phyloP scores from a whole-genome alignment of 306 rosid genomes.

The Parietaria judaica region DNA sequence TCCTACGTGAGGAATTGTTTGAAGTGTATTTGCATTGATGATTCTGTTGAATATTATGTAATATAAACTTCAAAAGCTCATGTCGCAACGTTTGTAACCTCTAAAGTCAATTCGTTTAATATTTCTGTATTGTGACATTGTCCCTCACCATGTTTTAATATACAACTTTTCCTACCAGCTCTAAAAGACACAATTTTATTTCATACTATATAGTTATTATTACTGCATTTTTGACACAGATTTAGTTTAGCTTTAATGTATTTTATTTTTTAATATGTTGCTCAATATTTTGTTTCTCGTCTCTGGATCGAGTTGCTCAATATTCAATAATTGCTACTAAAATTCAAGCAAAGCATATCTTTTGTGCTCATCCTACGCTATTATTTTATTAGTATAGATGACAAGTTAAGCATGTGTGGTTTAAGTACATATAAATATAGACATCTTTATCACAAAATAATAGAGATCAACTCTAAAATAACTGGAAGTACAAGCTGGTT shows the following conservation, averaged over 20 bases:
- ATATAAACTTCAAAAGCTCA: too few species aligned
- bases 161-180: too few species aligned
- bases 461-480: constrained; percentile 34
- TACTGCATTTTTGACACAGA: too few species aligned
- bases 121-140: too few species aligned
- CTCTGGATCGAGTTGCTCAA: too few species aligned
- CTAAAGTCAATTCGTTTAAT: not conserved
- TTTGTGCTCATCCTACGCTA: not conserved
- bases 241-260: not conserved
- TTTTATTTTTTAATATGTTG: not conserved
- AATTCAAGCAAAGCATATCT: not conserved
- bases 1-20: not conserved
- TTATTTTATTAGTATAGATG: not conserved
- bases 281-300: too few species aligned
- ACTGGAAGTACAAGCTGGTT: constrained; percentile 71
- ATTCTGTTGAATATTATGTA: too few species aligned
- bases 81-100: not conserved
- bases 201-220: too few species aligned
- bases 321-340: not conserved
- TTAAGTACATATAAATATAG: constrained; percentile 4
- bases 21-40: not conserved
- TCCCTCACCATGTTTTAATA: too few species aligned
- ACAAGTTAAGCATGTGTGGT: constrained; percentile 3
- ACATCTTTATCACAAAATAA: not conserved
- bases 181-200: too few species aligned